Evolutionary conservation across 768 basidiomycete genomes (phyloP).

Genomic region (Phylloporus rhodoxanthus): DNA sequence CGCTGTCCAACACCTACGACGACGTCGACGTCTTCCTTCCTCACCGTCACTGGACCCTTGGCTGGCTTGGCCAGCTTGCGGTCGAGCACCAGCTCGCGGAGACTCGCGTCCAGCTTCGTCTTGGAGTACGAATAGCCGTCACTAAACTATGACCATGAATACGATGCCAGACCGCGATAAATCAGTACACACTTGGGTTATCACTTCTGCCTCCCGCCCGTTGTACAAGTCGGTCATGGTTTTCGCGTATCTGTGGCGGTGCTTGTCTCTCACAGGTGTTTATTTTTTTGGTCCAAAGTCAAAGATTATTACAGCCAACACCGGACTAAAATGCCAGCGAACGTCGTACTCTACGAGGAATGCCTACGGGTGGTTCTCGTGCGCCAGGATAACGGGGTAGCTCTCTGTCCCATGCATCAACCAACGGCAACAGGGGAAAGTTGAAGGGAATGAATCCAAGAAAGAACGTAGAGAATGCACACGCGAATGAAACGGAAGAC

Average conservation of each 20-base stretch:
- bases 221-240: slow-evolving; percentile 22
- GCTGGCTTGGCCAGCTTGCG: slow-evolving; percentile 51
- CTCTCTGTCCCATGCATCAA: slow-evolving; percentile 16
- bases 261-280: slow-evolving; percentile 4
- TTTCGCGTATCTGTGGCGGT: slow-evolving; percentile 18
- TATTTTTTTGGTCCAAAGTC: slow-evolving; percentile 14
- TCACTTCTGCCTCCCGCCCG: slow-evolving; percentile 28
- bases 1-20: slow-evolving; percentile 18
- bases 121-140: slow-evolving; percentile 43
- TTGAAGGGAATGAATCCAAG: slow-evolving; percentile 19
- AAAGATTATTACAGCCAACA: slow-evolving; percentile 29
- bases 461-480: slow-evolving; percentile 20
- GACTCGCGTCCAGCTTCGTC: slow-evolving; percentile 30
- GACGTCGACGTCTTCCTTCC: slow-evolving; percentile 26
- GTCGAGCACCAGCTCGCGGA: slow-evolving; percentile 46
- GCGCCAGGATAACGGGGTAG: slow-evolving; percentile 11
- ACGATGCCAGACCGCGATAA: background rate
- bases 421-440: slow-evolving; percentile 2
- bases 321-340: slow-evolving; percentile 25
- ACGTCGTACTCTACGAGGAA: slow-evolving; percentile 22
- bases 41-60: slow-evolving; percentile 20
- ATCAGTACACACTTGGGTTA: slow-evolving; percentile 19
- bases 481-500: slow-evolving; percentile 5
- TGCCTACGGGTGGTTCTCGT: slow-evolving; percentile 15
- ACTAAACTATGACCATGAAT: slow-evolving; percentile 45